Evolutionary conservation across 2,329 filamentous ascomycete species (phyloP), one percentile per base, ranked within the genome.

Genomic region (Eutypa lata): DNA sequence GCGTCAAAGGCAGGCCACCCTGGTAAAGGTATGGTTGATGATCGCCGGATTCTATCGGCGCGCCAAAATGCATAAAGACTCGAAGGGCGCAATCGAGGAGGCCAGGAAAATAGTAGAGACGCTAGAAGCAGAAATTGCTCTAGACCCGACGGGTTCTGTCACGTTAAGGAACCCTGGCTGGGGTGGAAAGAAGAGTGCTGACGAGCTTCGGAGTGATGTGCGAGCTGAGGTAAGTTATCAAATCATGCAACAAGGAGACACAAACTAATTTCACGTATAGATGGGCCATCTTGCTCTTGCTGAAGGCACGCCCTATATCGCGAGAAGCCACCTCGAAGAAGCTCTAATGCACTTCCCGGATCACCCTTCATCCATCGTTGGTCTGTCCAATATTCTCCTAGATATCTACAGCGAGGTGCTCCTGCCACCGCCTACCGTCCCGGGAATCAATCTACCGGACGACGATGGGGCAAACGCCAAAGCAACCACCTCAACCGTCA

Each of bases 31-130:
- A 31, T 99, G 94, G 94, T 77, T 97, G 8, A 88, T 94, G 66
- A 91, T 97, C 56, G 88, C 91, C 2, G 88, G 88, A 0, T 86
- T 97, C 58, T 99, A 97, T 67, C 84, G 91, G 26, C 83, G 91
- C 50, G 90, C 93, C 7, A 82, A 82, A 8, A 84, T 95, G 75
- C 83, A 84, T 51, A 87, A 92, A 19, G 93, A 97, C 67, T 86
- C 89, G 13, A 83, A 83, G 61, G 89, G 87, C 49, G 91, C 93
- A 7, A 83, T 92, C 26, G 80, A 84, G 11, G 94, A 97, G 75
- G 94, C 93, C 1, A 79, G 84, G 54, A 89, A 89, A 65, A 79
- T 96, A 35, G 86, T 91, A 2, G 79, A 87, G 58, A 75, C 73
- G 0, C 78, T 96, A 11, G 90, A 96, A 69, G 70, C 75, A 0